Percentiles rank a stretch among this genome's conserved stretches.
These are phyloP conservation scores for Euphorbia schlechtendalii DNA, from an alignment of 441 rosid species.

Conservation along the genomic window DNA sequence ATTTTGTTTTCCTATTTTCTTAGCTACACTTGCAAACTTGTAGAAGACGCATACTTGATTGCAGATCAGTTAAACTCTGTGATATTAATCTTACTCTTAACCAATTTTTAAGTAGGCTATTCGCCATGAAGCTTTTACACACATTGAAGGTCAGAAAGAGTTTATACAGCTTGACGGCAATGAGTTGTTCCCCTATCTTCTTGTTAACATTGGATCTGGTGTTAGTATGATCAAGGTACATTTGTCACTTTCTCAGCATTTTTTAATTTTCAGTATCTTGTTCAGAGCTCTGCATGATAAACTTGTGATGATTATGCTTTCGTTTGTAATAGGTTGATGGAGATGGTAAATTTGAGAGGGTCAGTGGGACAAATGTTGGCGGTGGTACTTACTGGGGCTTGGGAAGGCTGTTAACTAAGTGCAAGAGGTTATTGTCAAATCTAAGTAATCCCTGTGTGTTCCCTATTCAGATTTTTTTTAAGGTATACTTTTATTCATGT, in stretches of 20 bases:
- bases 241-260: constrained; percentile 12
- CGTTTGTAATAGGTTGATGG: constrained; percentile 73
- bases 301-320: constrained; percentile 17
- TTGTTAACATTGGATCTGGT: constrained; percentile 97
- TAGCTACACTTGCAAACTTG: constrained; percentile 2
- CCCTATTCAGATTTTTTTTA: constrained; percentile 6
- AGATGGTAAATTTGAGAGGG: constrained; percentile 94
- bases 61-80: neutral
- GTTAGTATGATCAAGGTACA: constrained; percentile 96
- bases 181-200: constrained; percentile 96
- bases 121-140: constrained; percentile 98
- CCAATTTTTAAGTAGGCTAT: constrained; percentile 56
- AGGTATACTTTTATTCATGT: constrained; percentile 8
- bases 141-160: constrained; percentile 88
- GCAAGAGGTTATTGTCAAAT: constrained; percentile 63
- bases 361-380: constrained; percentile 98
- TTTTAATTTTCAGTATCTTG: constrained; percentile 6
- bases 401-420: constrained; percentile 92
- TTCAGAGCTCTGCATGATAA: constrained; percentile 13
- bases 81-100: constrained; percentile 10
- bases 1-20: neutral
- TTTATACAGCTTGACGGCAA: constrained; percentile 90
- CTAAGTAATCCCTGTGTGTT: constrained; percentile 13
- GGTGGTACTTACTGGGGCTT: constrained; percentile 99
- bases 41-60: neutral